phyloP scores from a whole-genome alignment of 768 basidiomycete genomes.

The Kwoniella bestiolae region DNA sequence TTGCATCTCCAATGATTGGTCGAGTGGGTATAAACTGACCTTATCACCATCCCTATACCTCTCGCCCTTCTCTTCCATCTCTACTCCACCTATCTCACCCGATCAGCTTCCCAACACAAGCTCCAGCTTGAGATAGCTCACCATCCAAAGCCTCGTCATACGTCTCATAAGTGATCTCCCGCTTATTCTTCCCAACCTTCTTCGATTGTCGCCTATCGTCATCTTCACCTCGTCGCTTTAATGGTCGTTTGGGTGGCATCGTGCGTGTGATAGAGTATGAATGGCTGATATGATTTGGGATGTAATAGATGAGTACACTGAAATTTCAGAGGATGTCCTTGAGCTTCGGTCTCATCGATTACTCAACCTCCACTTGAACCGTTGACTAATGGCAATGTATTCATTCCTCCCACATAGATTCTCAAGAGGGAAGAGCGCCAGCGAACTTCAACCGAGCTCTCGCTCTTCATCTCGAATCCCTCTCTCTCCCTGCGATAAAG shows the following conservation, averaged over 20 bases:
- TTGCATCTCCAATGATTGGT: background rate
- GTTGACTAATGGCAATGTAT: background rate
- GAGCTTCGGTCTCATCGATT: background rate
- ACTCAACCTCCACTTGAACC: background rate
- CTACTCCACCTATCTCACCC: slow-evolving; percentile 47
- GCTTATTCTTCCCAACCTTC: slow-evolving; percentile 37
- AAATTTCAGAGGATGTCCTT: too few relatives aligned
- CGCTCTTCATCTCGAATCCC: too few relatives aligned
- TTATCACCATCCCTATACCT: slow-evolving; percentile 55
- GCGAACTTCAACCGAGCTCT: too few relatives aligned
- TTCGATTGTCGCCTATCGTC: slow-evolving; percentile 36
- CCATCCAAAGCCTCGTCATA: slow-evolving; percentile 57
- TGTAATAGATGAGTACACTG: too few relatives aligned
- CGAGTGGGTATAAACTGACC: slow-evolving; percentile 32
- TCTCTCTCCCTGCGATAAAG: too few relatives aligned
- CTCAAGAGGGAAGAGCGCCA: too few relatives aligned
- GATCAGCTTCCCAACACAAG: background rate
- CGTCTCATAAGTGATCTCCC: slow-evolving; percentile 52
- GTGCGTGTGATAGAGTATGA: background rate
- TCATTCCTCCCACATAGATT: too few relatives aligned
- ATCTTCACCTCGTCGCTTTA: slow-evolving; percentile 31
- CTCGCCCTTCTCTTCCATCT: slow-evolving; percentile 57
- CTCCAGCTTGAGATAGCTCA: slow-evolving; percentile 17
- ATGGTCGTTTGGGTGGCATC: slow-evolving; percentile 29
- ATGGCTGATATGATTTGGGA: too few relatives aligned